Evolutionary conservation across 2,329 filamentous ascomycete genomes (phyloP).

Genomic region (Fusarium coffeatum): DNA sequence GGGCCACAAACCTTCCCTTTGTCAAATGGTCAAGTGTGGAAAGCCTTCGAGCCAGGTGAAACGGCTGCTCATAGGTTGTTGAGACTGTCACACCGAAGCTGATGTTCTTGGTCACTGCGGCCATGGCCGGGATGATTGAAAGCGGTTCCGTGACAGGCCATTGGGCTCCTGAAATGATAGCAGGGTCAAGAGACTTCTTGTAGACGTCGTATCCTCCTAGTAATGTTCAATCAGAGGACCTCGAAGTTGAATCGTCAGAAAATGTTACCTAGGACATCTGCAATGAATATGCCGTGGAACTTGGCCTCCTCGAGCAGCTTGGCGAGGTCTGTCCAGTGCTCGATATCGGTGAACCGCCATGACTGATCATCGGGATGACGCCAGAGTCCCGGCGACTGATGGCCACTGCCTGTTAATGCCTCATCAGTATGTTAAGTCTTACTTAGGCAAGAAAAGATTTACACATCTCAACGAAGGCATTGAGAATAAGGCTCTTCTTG

Average conservation of each 20-base stretch:
- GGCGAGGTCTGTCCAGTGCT: slow-evolving; percentile 71
- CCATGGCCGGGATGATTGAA: slow-evolving; percentile 74
- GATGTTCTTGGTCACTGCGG: slow-evolving; percentile 74
- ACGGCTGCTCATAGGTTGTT: slow-evolving; percentile 78
- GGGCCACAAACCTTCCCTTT: slow-evolving; percentile 57
- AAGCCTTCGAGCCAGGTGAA: slow-evolving; percentile 72
- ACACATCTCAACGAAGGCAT: slow-evolving; percentile 55
- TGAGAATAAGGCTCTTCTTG: slow-evolving; percentile 57
- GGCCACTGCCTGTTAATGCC: slow-evolving; percentile 53
- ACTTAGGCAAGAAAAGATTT: neutral
- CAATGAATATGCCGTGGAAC: slow-evolving; percentile 75
- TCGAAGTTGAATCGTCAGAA: slow-evolving; percentile 44
- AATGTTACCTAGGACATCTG: slow-evolving; percentile 64
- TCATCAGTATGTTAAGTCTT: neutral
- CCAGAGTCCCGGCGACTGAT: slow-evolving; percentile 64
- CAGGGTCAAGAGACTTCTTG: slow-evolving; percentile 65
- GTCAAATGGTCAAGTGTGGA: slow-evolving; percentile 77
- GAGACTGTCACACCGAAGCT: slow-evolving; percentile 77
- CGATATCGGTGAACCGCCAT: slow-evolving; percentile 69
- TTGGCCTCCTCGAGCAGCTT: slow-evolving; percentile 70
- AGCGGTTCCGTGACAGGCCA: slow-evolving; percentile 79
- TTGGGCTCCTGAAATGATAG: slow-evolving; percentile 72
- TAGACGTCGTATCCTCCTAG: slow-evolving; percentile 71
- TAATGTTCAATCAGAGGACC: slow-evolving; percentile 53
- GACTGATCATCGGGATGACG: slow-evolving; percentile 73